A percentile compares a stretch with the other conserved stretches of the same genome.
Conservation (phyloP, 169 alveolate genomes). For the Toxoplasma gondii region DNA sequence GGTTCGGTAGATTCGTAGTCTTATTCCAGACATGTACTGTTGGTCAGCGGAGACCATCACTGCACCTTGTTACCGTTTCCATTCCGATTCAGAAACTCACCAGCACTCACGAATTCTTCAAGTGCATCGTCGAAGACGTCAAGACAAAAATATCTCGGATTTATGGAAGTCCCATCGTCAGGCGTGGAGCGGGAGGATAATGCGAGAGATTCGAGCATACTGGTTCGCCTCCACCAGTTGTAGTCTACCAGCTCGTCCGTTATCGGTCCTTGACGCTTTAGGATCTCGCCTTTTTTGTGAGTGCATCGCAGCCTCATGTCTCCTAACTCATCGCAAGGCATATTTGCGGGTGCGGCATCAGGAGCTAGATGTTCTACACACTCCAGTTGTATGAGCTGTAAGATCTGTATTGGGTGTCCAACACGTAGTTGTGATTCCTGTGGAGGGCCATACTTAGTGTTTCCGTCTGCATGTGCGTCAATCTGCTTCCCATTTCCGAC, state of each 20-base stretch:
- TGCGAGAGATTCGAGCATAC: not conserved
- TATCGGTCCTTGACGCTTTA: not conserved
- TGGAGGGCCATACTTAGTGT: not conserved
- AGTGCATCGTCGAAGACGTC: not conserved
- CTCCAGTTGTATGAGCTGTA: not conserved
- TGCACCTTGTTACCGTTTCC: too few species aligned
- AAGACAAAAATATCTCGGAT: not conserved
- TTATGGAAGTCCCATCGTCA: not conserved
- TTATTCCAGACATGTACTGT: too few species aligned
- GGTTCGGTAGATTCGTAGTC: too few species aligned
- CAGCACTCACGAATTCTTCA: not conserved
- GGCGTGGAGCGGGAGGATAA: not conserved
- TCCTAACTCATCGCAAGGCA: not conserved
- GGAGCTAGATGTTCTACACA: conserved; percentile 29
- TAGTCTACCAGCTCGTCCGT: not conserved
- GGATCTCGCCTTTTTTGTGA: not conserved
- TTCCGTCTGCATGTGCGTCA: not conserved
- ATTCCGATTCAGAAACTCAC: not conserved
- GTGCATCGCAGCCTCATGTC: not conserved
- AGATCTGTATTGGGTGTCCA: not conserved
- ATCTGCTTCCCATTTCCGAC: not conserved
- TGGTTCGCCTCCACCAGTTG: not conserved
- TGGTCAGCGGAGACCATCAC: too few species aligned
- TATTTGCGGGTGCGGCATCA: not conserved
- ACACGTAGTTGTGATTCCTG: not conserved